These are phyloP conservation scores for Rhodotorula graminis DNA, from an alignment of 768 basidiomycete genomes.

Conservation along the genomic window DNA sequence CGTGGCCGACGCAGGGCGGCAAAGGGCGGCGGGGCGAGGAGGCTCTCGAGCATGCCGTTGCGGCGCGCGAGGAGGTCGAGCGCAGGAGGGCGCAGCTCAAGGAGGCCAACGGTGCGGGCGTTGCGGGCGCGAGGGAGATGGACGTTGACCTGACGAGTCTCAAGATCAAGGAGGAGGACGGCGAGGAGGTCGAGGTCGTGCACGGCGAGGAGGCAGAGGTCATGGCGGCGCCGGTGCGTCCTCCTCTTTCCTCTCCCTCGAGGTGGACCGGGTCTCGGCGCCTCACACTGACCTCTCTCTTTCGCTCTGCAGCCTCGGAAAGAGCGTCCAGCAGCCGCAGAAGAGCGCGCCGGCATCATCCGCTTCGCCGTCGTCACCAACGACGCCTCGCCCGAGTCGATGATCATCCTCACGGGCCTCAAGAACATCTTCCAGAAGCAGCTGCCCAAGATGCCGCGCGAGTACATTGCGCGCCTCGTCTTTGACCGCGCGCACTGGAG, in stretches of 20 bases:
- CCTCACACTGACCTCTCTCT: not conserved
- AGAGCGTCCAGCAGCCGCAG: constrained; percentile 73
- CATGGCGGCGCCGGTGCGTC: constrained; percentile 16
- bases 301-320: constrained; percentile 6
- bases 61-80: constrained; percentile 39
- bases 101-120: constrained; percentile 27
- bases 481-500: constrained; percentile 87
- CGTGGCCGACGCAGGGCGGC: constrained; percentile 26
- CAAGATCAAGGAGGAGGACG: constrained; percentile 28
- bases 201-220: constrained; percentile 25
- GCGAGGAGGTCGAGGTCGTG: constrained; percentile 29
- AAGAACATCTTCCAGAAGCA: constrained; percentile 97
- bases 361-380: constrained; percentile 78
- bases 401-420: constrained; percentile 84
- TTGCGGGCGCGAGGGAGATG: constrained; percentile 5
- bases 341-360: constrained; percentile 77
- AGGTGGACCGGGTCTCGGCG: no score
- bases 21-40: constrained; percentile 36
- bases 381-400: constrained; percentile 64
- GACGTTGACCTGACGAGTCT: not conserved
- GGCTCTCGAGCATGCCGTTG: constrained; percentile 36
- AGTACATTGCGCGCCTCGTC: constrained; percentile 93
- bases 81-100: constrained; percentile 27
- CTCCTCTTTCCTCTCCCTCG: not conserved
- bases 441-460: constrained; percentile 96